These are phyloP conservation scores for Naganishia randhawae DNA, from an alignment of 768 basidiomycete species.

Conservation along the genomic window DNA sequence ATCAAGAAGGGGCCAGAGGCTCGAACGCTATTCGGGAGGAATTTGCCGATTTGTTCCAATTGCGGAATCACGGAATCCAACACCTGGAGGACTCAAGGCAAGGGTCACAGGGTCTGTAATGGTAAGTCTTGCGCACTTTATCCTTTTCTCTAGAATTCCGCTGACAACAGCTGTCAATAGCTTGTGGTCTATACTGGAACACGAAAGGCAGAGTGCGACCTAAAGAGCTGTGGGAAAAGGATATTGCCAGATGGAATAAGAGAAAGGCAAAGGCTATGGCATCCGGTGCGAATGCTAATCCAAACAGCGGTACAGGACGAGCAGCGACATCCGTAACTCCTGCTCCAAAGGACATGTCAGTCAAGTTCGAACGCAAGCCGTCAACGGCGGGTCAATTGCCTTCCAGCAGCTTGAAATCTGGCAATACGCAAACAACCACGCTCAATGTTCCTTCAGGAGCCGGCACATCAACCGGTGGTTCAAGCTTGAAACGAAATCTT, in stretches of 20 bases:
- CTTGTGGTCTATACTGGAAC: constrained; percentile 49
- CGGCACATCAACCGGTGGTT: constrained; percentile 4
- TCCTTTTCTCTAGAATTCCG: not conserved
- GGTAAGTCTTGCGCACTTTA: constrained; percentile 34
- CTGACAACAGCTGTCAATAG: constrained; percentile 27
- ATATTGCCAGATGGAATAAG: constrained; percentile 16
- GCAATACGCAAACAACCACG: not conserved
- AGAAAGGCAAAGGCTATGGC: constrained; percentile 27
- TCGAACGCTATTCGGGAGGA: constrained; percentile 20
- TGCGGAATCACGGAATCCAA: constrained; percentile 46
- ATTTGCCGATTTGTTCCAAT: constrained; percentile 38
- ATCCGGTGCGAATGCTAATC: constrained; percentile 36
- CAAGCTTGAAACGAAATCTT: constrained; percentile 44
- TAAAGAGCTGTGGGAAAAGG: constrained; percentile 39
- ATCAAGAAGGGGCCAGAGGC: constrained; percentile 17
- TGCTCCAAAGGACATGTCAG: constrained; percentile 1
- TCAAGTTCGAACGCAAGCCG: constrained; percentile 12
- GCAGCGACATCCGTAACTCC: constrained; percentile 8
- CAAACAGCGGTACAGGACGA: constrained; percentile 27
- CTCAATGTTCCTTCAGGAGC: constrained; percentile 28
- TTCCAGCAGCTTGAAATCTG: not conserved
- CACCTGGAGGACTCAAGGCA: constrained; percentile 43
- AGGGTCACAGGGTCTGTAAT: constrained; percentile 44
- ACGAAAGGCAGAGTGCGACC: constrained; percentile 44
- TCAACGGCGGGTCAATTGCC: constrained; percentile 24